Conservation (phyloP, 2,329 filamentous ascomycete species). For the Talaromyces sp. region DNA sequence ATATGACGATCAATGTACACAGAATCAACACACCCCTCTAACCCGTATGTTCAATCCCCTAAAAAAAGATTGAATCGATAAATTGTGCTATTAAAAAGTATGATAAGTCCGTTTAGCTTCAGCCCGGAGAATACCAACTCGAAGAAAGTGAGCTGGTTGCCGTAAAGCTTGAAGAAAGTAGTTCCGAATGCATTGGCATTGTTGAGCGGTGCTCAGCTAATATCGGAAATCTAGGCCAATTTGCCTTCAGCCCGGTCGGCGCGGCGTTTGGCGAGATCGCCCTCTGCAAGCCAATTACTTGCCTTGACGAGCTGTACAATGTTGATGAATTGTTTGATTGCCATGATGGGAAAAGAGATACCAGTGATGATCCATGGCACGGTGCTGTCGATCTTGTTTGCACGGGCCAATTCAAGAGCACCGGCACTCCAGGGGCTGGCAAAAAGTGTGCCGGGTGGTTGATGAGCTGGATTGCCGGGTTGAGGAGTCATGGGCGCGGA, state of each 20-base stretch:
- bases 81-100: conserved; percentile 16
- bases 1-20: conserved; percentile 16
- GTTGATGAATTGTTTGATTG: conserved; percentile 89
- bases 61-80: conserved; percentile 3
- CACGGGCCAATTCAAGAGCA: conserved; percentile 85
- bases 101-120: conserved; percentile 11
- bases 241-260: conserved; percentile 41
- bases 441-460: conserved; percentile 69
- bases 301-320: conserved; percentile 91
- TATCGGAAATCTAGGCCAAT: background rate
- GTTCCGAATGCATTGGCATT: background rate
- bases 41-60: background rate
- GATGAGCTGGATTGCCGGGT: conserved; percentile 56
- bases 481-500: conserved; percentile 57
- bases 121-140: background rate
- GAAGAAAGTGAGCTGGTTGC: background rate
- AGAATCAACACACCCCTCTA: background rate
- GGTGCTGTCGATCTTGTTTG: conserved; percentile 84
- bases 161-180: background rate
- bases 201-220: background rate
- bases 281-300: conserved; percentile 85
- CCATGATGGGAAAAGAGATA: conserved; percentile 82
- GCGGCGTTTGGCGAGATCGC: conserved; percentile 68
- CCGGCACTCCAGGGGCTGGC: conserved; percentile 87
- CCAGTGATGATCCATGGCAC: conserved; percentile 77